These are phyloP conservation scores for Bryopsis sp. DNA, from an alignment of 139 green algal genomes.

Conservation along the genomic window DNA sequence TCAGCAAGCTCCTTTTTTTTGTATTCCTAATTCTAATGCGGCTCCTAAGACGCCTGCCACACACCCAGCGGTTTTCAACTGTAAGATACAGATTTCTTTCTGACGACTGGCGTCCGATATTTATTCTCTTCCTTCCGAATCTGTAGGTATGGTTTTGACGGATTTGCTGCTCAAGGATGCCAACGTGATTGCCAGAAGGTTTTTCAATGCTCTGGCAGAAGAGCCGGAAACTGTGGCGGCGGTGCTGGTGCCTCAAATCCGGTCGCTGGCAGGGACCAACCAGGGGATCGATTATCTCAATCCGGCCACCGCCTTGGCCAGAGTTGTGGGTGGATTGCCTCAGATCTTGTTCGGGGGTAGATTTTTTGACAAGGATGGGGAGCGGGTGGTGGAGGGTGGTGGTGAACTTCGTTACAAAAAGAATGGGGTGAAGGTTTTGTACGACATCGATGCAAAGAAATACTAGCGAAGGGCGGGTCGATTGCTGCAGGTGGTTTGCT, in stretches of 20 bases:
- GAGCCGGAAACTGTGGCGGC: slow-evolving; percentile 56
- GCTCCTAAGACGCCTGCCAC: too few relatives aligned
- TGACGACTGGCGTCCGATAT: not conserved
- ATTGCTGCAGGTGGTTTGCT: too few relatives aligned
- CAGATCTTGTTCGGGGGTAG: slow-evolving; percentile 47
- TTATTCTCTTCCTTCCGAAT: slow-evolving; percentile 10
- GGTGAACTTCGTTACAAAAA: slow-evolving; percentile 19
- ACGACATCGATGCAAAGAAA: too few relatives aligned
- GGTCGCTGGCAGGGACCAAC: slow-evolving; percentile 25
- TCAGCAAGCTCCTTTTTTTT: too few relatives aligned
- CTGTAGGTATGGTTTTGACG: slow-evolving; percentile 55
- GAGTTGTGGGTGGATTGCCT: slow-evolving; percentile 33
- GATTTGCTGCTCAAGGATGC: slow-evolving; percentile 48
- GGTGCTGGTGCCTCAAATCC: slow-evolving; percentile 40
- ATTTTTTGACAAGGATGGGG: slow-evolving; percentile 52
- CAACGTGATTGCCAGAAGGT: slow-evolving; percentile 36
- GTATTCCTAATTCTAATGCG: too few relatives aligned
- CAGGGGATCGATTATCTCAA: slow-evolving; percentile 42
- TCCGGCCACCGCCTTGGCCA: slow-evolving; percentile 24
- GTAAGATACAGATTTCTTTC: not conserved
- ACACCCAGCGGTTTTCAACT: too few relatives aligned
- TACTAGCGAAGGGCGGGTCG: too few relatives aligned
- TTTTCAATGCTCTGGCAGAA: slow-evolving; percentile 62
- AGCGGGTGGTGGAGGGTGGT: slow-evolving; percentile 22
- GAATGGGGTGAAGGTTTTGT: slow-evolving; percentile 28